Evolutionary conservation across 305 asterid genomes (phyloP).

Genomic region (Caryopteris hybrid): DNA sequence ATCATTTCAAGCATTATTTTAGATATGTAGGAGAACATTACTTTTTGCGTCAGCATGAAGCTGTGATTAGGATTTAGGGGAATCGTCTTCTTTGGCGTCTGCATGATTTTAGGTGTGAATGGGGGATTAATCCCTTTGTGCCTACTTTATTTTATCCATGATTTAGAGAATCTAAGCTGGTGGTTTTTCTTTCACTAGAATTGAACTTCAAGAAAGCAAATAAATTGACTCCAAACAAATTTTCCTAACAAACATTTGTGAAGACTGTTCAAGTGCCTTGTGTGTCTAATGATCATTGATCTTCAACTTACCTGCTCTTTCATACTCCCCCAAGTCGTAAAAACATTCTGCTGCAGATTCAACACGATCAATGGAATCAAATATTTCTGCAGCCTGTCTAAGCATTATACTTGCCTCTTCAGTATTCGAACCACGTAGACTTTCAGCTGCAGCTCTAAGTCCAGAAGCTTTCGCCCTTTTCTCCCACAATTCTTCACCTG

Average conservation of each 20-base stretch:
- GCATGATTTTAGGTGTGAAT: too few relatives aligned
- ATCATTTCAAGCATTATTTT: too few relatives aligned
- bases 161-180: too few relatives aligned
- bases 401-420: slow-evolving; percentile 34
- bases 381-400: slow-evolving; percentile 63
- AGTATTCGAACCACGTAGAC: slow-evolving; percentile 33
- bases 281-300: background rate
- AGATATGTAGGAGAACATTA: too few relatives aligned
- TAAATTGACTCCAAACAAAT: too few relatives aligned
- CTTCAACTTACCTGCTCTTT: slow-evolving; percentile 43
- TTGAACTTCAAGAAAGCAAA: too few relatives aligned
- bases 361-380: slow-evolving; percentile 45
- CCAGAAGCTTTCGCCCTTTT: slow-evolving; percentile 59
- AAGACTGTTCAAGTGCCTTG: background rate
- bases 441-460: slow-evolving; percentile 44
- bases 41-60: too few relatives aligned
- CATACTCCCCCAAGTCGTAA: slow-evolving; percentile 53
- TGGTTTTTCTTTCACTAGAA: too few relatives aligned
- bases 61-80: too few relatives aligned
- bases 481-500: slow-evolving; percentile 54
- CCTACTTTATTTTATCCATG: too few relatives aligned
- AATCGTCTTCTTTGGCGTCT: too few relatives aligned
- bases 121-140: too few relatives aligned
- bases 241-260: background rate
- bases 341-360: slow-evolving; percentile 67